Percentiles rank a stretch among this genome's conserved stretches.
phyloP scores from a whole-genome alignment of 768 basidiomycete species.

The Amylocystis lapponica region DNA sequence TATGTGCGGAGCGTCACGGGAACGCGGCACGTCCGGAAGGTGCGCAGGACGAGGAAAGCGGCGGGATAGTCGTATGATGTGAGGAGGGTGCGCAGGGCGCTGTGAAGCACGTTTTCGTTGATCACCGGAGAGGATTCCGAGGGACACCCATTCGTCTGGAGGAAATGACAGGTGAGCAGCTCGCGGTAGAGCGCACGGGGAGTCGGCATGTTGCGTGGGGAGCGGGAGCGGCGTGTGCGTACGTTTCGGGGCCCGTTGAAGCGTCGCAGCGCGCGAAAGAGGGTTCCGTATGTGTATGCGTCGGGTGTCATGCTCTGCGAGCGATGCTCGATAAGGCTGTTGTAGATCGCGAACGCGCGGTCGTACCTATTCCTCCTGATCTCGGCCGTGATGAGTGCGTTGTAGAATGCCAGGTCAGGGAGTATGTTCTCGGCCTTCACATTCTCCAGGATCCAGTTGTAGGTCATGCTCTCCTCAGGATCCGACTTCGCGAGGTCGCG shows the following conservation, averaged over 20 bases:
- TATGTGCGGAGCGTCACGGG: conserved; percentile 10
- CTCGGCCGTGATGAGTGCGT: conserved; percentile 40
- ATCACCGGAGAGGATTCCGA: conserved; percentile 5
- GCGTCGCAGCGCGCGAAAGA: conserved; percentile 32
- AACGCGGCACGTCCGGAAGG: conserved; percentile 10
- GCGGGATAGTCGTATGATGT: conserved; percentile 41
- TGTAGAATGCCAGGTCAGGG: conserved; percentile 40
- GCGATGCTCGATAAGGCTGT: conserved; percentile 30
- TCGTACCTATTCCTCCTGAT: conserved; percentile 25
- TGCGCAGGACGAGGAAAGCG: conserved; percentile 34
- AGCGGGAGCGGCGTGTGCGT: conserved; percentile 16
- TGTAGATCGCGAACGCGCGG: conserved; percentile 40
- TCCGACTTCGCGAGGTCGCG: conserved; percentile 13
- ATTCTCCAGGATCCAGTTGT: conserved; percentile 23
- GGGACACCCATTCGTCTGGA: conserved; percentile 11
- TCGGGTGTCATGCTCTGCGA: conserved; percentile 32
- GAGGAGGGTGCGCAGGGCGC: conserved; percentile 41
- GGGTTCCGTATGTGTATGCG: conserved; percentile 36
- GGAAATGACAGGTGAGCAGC: conserved; percentile 33
- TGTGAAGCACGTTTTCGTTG: conserved; percentile 28
- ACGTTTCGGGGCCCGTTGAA: conserved; percentile 9
- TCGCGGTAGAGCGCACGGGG: conserved; percentile 42
- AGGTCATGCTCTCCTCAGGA: conserved; percentile 27
- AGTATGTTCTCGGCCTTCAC: conserved; percentile 34
- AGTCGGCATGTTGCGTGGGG: conserved; percentile 20